Percentiles rank a stretch among this genome's conserved stretches.
Conservation (phyloP, 768 basidiomycete genomes). For the Wakefieldia striispora region DNA sequence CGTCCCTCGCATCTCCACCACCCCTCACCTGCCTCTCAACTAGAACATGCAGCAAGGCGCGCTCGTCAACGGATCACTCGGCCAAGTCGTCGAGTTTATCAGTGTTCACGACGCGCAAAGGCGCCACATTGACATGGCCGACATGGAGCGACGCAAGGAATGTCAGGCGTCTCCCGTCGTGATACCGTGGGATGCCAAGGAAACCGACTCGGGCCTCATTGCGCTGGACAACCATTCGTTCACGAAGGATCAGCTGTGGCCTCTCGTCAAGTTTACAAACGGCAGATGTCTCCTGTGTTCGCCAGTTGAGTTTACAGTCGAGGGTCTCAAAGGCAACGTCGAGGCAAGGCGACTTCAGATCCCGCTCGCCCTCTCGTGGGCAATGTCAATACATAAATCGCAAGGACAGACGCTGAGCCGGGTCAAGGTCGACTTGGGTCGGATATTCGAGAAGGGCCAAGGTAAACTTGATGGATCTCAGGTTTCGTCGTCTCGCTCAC, state of each 20-base stretch:
- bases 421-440: slow-evolving; percentile 88
- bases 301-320: slow-evolving; percentile 35
- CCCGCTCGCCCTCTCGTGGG: slow-evolving; percentile 89
- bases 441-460: slow-evolving; percentile 86
- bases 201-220: slow-evolving; percentile 10
- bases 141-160: slow-evolving; percentile 22
- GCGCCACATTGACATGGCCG: slow-evolving; percentile 28
- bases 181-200: not conserved
- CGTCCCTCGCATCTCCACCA: not conserved
- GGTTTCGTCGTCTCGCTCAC: not conserved
- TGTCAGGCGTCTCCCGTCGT: slow-evolving; percentile 1
- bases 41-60: slow-evolving; percentile 33
- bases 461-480: slow-evolving; percentile 22
- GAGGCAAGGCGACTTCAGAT: slow-evolving; percentile 50
- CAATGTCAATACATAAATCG: slow-evolving; percentile 97
- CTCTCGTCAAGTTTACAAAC: slow-evolving; percentile 37
- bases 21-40: not conserved
- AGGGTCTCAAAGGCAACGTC: slow-evolving; percentile 31
- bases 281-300: slow-evolving; percentile 27
- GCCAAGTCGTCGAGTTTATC: slow-evolving; percentile 53
- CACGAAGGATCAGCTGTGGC: slow-evolving; percentile 24
- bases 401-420: slow-evolving; percentile 95
- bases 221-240: slow-evolving; percentile 16
- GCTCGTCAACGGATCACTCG: slow-evolving; percentile 89
- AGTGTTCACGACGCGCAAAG: slow-evolving; percentile 27